These are phyloP conservation scores for Alternaria sp. DNA, from an alignment of 2,329 filamentous ascomycete species.

Conservation along the genomic window DNA sequence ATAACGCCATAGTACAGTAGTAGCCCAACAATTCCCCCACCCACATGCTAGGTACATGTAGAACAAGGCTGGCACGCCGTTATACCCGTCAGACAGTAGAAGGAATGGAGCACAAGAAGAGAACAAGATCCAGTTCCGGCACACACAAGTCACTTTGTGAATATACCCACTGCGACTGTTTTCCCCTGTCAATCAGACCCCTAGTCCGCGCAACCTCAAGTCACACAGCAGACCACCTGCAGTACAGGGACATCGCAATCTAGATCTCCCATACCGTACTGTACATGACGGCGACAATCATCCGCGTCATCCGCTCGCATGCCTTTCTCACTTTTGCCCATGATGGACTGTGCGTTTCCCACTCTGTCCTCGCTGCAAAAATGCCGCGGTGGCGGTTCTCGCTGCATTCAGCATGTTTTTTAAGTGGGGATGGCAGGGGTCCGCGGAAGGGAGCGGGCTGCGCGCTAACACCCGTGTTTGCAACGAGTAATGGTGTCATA, in stretches of 20 bases:
- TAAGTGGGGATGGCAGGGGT: background rate
- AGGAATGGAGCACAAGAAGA: background rate
- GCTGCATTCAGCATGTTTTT: background rate
- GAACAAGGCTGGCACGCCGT: background rate
- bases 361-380: background rate
- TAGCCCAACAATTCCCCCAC: background rate
- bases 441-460: background rate
- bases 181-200: background rate
- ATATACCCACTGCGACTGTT: background rate
- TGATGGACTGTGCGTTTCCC: constrained; percentile 25
- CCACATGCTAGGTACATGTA: background rate
- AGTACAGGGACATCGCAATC: constrained; percentile 12
- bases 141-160: background rate
- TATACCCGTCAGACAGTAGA: background rate
- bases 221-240: constrained; percentile 5
- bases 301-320: constrained; percentile 15
- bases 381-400: constrained; percentile 8
- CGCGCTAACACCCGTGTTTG: background rate
- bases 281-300: background rate
- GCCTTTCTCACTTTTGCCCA: constrained; percentile 24
- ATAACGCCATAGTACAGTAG: background rate
- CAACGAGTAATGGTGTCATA: background rate
- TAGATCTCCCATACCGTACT: constrained; percentile 2
- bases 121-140: background rate
- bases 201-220: background rate